phyloP scores from a whole-genome alignment of 129 eudicot genomes.

The Silybum marianum region DNA sequence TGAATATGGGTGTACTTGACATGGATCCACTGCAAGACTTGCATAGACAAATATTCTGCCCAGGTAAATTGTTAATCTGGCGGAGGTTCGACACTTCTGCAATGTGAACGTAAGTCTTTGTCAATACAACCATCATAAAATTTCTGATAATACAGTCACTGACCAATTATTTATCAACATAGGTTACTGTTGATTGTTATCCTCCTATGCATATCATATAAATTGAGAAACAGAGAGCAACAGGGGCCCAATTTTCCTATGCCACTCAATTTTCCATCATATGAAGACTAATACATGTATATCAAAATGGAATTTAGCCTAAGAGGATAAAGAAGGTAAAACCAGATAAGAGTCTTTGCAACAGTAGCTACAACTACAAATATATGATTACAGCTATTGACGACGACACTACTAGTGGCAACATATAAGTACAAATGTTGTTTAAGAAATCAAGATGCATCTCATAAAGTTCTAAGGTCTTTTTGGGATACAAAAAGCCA shows the following conservation, averaged over 20 bases:
- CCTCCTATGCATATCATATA: background rate
- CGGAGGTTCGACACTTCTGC: conserved; percentile 45
- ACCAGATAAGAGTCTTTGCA: background rate
- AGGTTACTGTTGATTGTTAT: background rate
- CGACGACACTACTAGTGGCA: background rate
- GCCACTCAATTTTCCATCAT: background rate
- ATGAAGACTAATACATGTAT: background rate
- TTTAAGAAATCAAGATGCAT: background rate
- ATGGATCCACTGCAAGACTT: conserved; percentile 44
- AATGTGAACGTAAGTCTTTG: background rate
- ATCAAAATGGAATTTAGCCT: background rate
- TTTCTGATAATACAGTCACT: background rate
- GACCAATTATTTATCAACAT: background rate
- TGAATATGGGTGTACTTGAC: conserved; percentile 32
- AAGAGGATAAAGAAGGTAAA: background rate
- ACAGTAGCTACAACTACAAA: background rate
- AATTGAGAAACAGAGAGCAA: background rate
- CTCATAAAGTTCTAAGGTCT: background rate
- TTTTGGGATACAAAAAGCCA: background rate
- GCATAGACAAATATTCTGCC: conserved; percentile 40
- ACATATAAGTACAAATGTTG: background rate
- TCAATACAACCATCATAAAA: background rate
- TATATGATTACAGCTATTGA: background rate
- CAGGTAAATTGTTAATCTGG: conserved; percentile 37
- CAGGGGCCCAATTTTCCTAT: background rate